Evolutionary conservation across 352 stramenopile genomes (phyloP), one percentile per base, ranked within the genome.

Genomic region (Pythium folliculosum): DNA sequence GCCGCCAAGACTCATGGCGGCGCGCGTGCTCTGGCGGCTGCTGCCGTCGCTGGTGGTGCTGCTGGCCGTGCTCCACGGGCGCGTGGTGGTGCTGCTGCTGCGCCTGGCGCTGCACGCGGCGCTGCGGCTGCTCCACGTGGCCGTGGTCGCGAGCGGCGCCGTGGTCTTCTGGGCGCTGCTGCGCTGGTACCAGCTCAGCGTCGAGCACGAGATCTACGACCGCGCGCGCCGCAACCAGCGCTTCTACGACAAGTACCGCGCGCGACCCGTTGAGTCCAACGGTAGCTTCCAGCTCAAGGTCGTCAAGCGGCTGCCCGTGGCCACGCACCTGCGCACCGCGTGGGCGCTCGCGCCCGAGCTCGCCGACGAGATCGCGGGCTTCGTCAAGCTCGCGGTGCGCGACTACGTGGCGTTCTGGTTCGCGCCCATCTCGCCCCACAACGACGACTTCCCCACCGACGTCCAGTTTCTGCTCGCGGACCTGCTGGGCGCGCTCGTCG

Each of bases 381-480:
- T 91, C 3, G 74, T 87, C 32, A 69, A 79, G 47, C 69, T 77
- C 7, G 72, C 75, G 25, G 75, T 86, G 37, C 76, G 77, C 48
- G 79, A 92, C 55, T 92, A 94, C 61, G 76, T 94, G 10, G 45
- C 30, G 27, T 82, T 76, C 63, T 94, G 86, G 86, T 94, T 88
- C 67, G 63, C 77, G 65, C 71, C 74, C 35, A 76, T 94, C 23
- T 91, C 84, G 45, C 68, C 70, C 37, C 37, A 43, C 12, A 90
- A 89, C 65, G 71, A 89, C 40, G 79, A 90, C 22, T 91, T 94
- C 57, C 79, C 79, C 2, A 70, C 75, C 50, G 84, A 94, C 62
- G 70, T 92, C 38, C 73, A 78, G 63, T 89, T 88, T 56, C 48
- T 92, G 13, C 59, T 94, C 21, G 82, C 78, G 21, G 84, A 94